Evolutionary conservation across 495 filamentous ascomycete genomes (phyloP).

Genomic region (Antarctomyces pellizariae): DNA sequence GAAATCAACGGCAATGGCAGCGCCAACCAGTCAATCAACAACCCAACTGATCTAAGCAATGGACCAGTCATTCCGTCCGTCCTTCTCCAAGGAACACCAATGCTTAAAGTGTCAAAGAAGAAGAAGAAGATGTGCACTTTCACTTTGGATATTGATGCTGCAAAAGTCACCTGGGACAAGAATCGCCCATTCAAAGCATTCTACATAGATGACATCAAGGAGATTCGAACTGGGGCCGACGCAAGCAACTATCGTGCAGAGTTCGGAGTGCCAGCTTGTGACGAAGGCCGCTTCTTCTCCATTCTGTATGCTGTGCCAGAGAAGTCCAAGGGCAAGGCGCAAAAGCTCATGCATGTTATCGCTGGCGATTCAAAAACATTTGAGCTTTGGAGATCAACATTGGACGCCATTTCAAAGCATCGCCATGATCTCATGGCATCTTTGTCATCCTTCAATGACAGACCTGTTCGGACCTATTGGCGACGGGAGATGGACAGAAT

Average conservation of each 20-base stretch:
- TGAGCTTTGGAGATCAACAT: constrained; percentile 53
- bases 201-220: constrained; percentile 84
- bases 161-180: constrained; percentile 71
- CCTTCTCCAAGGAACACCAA: constrained; percentile 48
- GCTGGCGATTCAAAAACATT: constrained; percentile 45
- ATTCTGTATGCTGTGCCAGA: constrained; percentile 56
- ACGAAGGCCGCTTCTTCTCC: constrained; percentile 59
- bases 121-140: constrained; percentile 51
- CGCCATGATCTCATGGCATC: constrained; percentile 76
- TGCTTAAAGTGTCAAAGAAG: constrained; percentile 69
- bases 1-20: constrained; percentile 15
- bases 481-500: constrained; percentile 57
- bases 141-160: constrained; percentile 53
- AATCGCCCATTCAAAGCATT: constrained; percentile 57
- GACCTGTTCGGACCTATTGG: constrained; percentile 63
- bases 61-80: constrained; percentile 47
- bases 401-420: constrained; percentile 58
- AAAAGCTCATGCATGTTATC: constrained; percentile 67
- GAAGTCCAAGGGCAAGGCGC: constrained; percentile 37
- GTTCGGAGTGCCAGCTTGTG: constrained; percentile 35
- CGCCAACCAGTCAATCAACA: constrained; percentile 16
- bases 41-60: constrained; percentile 15
- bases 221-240: constrained; percentile 67
- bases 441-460: constrained; percentile 57
- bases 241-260: constrained; percentile 78